These are phyloP conservation scores for Thuidium tamariscinum DNA, from an alignment of 225 moss, liverwort and hornwort species.

Conservation along the genomic window DNA sequence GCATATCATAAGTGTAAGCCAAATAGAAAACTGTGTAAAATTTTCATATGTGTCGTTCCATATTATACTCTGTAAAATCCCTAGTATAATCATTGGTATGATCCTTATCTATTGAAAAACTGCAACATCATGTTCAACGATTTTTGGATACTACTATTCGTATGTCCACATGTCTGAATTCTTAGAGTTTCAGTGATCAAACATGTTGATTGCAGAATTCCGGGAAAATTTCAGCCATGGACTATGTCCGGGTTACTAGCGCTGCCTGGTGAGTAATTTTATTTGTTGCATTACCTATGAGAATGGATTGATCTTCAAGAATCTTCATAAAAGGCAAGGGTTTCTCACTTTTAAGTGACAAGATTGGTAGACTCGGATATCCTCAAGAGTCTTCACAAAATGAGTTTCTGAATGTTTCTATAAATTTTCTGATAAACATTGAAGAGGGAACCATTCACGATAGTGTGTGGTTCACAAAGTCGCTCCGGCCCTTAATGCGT, in stretches of 20 bases:
- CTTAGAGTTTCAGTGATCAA: background rate
- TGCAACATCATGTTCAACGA: background rate
- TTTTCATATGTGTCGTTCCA: background rate
- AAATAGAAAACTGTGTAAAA: background rate
- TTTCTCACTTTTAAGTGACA: background rate
- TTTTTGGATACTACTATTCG: background rate
- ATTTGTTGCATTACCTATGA: background rate
- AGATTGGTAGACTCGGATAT: background rate
- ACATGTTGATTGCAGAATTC: constrained; percentile 54
- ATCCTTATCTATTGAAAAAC: too few relatives aligned
- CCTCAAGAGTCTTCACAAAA: background rate
- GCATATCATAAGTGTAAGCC: background rate
- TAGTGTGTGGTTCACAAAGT: background rate
- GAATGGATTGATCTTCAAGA: background rate
- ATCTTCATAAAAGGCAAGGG: background rate
- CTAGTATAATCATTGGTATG: background rate
- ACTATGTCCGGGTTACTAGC: constrained; percentile 91
- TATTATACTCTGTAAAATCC: background rate
- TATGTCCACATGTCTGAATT: background rate
- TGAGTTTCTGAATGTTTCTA: background rate
- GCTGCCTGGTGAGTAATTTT: constrained; percentile 65
- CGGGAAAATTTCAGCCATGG: constrained; percentile 63
- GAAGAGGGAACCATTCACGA: background rate
- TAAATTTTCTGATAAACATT: background rate
- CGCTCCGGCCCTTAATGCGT: background rate